Conservation (phyloP, 345 rosid genomes). For the Microcos paniculata region DNA sequence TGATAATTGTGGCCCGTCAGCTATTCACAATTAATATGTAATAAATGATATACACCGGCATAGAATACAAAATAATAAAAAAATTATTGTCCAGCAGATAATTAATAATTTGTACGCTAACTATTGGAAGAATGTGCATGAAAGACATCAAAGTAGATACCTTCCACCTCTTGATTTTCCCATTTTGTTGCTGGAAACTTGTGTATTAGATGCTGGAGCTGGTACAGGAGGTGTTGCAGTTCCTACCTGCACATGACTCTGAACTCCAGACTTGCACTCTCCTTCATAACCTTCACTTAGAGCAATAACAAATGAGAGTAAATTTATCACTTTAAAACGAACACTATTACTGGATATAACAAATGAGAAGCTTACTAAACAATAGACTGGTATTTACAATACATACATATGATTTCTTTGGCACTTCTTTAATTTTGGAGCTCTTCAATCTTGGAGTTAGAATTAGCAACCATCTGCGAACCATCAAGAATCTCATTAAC, state of each 20-base stretch:
- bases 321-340: neutral
- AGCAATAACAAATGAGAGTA: neutral
- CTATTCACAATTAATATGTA: constrained; percentile 26
- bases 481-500: constrained; percentile 52
- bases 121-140: neutral
- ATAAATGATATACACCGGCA: neutral
- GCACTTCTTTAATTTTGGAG: too few relatives aligned
- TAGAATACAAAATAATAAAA: neutral
- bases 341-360: neutral
- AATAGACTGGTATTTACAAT: constrained; percentile 53
- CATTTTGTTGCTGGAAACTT: constrained; percentile 51
- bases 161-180: constrained; percentile 52
- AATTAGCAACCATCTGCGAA: constrained; percentile 40
- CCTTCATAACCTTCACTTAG: constrained; percentile 83
- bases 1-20: constrained; percentile 55
- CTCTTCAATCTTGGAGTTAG: constrained; percentile 56
- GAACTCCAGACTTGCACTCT: constrained; percentile 49
- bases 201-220: constrained; percentile 39
- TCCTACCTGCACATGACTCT: constrained; percentile 58
- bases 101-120: neutral
- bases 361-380: neutral
- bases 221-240: constrained; percentile 39
- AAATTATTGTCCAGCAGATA: neutral
- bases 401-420: constrained; percentile 92
- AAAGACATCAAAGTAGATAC: constrained; percentile 20